Evolutionary conservation across 805 yeast species (phyloP), one percentile per base, ranked within the genome.

Genomic region (Yarrowia sp.): DNA sequence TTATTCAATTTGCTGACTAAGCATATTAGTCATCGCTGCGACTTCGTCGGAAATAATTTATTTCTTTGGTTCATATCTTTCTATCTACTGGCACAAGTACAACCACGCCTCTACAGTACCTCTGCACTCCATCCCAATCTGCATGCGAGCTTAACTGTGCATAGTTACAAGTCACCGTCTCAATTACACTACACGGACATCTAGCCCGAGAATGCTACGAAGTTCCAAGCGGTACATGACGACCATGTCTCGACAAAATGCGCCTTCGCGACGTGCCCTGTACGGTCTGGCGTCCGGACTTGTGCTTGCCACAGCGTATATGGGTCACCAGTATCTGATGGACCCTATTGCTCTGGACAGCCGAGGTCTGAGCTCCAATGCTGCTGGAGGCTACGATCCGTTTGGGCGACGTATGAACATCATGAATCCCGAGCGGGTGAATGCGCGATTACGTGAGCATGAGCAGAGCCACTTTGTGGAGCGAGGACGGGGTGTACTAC

Each of bases 401-500:
- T 55, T 39, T 31, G 47, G 47, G 4, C 61, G 47, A 7, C 33
- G 36, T 12, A 25, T 62, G 19, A 36, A 59, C 25, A 58, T 70
- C 32, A 68, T 68, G 49, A 46, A 69, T 31, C 73, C 75, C 24
- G 86, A 82, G 29, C 92, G 90, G 68, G 91, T 91, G 9, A 81
- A 90, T 49, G 75, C 78, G 29, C 80, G 82, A 64, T 77, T 92
- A 65, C 81, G 92, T 63, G 84, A 84, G 66, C 78, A 79, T 66
- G 97, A 93, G 71, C 94, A 92, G 72, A 84, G 93, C 65, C 89
- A 86, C 69, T 72, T 76, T 32, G 93, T 93, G 19, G 86, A 88
- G 66, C 80, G 97, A 63, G 92, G 93, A 12, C 86, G 87, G 64
- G 98, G 98, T 19, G 93, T 94, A 18, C 72, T 84, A 10, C 80